Evolutionary conservation across 805 yeast genomes (phyloP), one percentile per base, ranked within the genome.

Genomic region (Yarrowia sp.): DNA sequence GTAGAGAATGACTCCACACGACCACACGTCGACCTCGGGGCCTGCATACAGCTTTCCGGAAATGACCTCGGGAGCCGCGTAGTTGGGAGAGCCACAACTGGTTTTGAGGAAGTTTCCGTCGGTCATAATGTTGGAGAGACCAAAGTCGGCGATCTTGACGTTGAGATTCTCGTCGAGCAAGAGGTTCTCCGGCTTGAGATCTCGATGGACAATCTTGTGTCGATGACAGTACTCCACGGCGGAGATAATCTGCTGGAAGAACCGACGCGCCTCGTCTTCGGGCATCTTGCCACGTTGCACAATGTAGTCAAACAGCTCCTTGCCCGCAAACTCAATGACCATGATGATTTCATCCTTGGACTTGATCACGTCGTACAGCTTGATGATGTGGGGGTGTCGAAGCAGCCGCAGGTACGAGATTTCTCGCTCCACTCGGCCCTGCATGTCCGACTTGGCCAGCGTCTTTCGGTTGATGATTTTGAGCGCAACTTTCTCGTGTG

Each of bases 11-110:
- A 93, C 98, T 71, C 98, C 98, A 73, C 96, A 89, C 0, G 96
- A 89, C 98, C 98, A 92, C 65, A 92, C 97, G 75, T 92, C 98
- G 55, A 93, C 98, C 76, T 93, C 98, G 2, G 98, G 98, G 9
- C 98, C 98, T 1, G 98, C 98, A 71, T 92, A 93, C 64, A 93
- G 81, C 74, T 93, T 91, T 39, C 98, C 98, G 67, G 92, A 86
- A 66, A 92, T 92, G 33, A 92, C 98, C 76, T 92, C 98, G 1
- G 98, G 98, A 0, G 98, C 98, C 6, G 98, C 98, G 75, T 92
- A 92, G 74, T 93, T 93, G 65, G 98, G 98, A 8, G 96, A 88
- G 4, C 98, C 98, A 78, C 98, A 93, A 70, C 92, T 86, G 1
- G 98, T 92, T 74, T 92, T 93, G 73, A 92, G 81, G 74, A 92